Percentiles rank a stretch among this genome's conserved stretches.
phyloP scores from a whole-genome alignment of 2,329 filamentous ascomycete species.

The Penicillium hesseltinei region DNA sequence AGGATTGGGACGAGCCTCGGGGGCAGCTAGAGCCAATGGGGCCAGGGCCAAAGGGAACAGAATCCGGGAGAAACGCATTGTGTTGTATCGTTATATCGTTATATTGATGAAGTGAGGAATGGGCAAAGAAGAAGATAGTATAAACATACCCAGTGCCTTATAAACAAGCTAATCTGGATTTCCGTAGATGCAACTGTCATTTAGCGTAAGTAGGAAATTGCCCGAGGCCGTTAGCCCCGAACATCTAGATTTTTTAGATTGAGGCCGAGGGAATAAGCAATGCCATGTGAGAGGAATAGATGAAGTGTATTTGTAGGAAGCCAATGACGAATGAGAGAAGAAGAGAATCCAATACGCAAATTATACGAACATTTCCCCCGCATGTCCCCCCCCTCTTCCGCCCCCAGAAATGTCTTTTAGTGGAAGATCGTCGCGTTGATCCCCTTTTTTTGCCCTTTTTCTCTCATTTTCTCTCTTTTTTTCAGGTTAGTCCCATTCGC shows the following conservation, averaged over 20 bases:
- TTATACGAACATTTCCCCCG: slow-evolving; percentile 3
- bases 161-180: background rate
- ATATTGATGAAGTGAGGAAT: background rate
- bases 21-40: slow-evolving; percentile 19
- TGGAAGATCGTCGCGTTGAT: slow-evolving; percentile 6
- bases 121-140: background rate
- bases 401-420: slow-evolving; percentile 9
- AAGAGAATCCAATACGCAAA: background rate
- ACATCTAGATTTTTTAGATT: background rate
- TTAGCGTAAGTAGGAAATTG: background rate
- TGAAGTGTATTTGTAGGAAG: no score
- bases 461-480: background rate
- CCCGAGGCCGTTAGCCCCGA: background rate
- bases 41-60: slow-evolving; percentile 21
- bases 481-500: background rate
- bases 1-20: slow-evolving; percentile 23
- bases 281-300: slow-evolving; percentile 3
- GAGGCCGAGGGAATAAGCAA: slow-evolving; percentile 5
- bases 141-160: background rate
- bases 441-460: background rate
- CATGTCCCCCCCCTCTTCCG: background rate
- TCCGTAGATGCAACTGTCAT: no score
- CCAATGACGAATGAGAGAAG: background rate
- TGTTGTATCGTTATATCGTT: background rate
- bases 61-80: slow-evolving; percentile 22